Evolutionary conservation across 768 basidiomycete genomes (phyloP).

Genomic region (Saitozyma sp.): DNA sequence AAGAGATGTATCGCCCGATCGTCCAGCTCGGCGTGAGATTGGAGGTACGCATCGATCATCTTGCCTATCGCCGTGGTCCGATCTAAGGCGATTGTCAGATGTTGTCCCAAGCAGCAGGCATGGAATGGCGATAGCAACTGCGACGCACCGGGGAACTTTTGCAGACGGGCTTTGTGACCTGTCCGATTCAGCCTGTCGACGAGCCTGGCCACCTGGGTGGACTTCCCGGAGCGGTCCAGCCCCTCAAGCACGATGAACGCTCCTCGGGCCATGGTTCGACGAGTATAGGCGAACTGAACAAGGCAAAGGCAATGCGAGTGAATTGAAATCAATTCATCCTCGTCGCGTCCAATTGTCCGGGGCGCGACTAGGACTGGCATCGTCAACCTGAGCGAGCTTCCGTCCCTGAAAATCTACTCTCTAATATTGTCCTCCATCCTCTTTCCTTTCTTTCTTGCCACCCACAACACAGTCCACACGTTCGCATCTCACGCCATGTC

Average conservation of each 20-base stretch:
- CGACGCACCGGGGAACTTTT: slow-evolving; percentile 84
- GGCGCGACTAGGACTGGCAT: background rate
- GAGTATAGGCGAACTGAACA: background rate
- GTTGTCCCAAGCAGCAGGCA: too few relatives aligned
- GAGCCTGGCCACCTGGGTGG: slow-evolving; percentile 74
- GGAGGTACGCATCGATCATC: slow-evolving; percentile 90
- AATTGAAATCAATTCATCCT: too few relatives aligned
- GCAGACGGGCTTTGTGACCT: slow-evolving; percentile 59
- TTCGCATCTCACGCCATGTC: slow-evolving; percentile 20
- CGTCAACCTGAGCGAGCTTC: too few relatives aligned
- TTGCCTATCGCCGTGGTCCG: slow-evolving; percentile 85
- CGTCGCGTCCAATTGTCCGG: background rate
- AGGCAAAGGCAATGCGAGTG: background rate
- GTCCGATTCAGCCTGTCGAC: slow-evolving; percentile 58
- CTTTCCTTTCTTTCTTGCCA: too few relatives aligned
- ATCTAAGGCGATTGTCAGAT: slow-evolving; percentile 58
- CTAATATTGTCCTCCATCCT: background rate
- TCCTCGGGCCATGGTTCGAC: slow-evolving; percentile 53
- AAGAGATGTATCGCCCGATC: slow-evolving; percentile 89
- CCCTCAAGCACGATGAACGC: slow-evolving; percentile 93
- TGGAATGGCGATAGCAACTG: too few relatives aligned
- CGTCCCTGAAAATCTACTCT: background rate
- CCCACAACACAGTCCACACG: too few relatives aligned
- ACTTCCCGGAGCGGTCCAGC: slow-evolving; percentile 92
- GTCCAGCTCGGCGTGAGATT: slow-evolving; percentile 79